A percentile compares a stretch with the other conserved stretches of the same genome.
These are phyloP conservation scores for Histomonas meleagridis DNA, from an alignment of 208 protist species.

Conservation along the genomic window DNA sequence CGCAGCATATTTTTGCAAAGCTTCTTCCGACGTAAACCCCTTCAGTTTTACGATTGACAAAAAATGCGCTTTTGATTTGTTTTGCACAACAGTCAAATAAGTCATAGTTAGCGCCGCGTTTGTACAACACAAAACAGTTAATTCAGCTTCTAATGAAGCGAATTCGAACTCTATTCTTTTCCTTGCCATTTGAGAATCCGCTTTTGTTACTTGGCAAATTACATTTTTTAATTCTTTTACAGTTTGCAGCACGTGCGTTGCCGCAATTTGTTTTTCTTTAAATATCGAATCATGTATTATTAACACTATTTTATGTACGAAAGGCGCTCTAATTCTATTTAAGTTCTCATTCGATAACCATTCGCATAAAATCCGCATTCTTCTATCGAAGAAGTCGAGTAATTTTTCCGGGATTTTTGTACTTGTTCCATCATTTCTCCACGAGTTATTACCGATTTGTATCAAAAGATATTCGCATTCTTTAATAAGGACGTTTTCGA, in stretches of 20 bases:
- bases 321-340: background rate
- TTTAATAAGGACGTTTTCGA: background rate
- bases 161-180: constrained; percentile 17
- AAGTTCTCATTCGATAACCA: background rate
- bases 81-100: background rate
- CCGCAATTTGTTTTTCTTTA: background rate
- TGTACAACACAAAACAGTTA: constrained; percentile 27
- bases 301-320: background rate
- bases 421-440: background rate
- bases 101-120: background rate
- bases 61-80: background rate
- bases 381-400: background rate
- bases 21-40: background rate
- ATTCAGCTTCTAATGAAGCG: background rate
- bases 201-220: background rate
- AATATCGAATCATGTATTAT: background rate
- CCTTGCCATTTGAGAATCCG: background rate
- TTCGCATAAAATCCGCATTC: background rate
- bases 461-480: background rate
- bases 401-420: background rate
- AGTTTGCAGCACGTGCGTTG: background rate
- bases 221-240: background rate
- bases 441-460: background rate
- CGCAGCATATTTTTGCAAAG: background rate
- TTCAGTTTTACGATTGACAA: background rate